Conservation (phyloP, 1,284 basidiomycete genomes). For the Malassezia restricta region DNA sequence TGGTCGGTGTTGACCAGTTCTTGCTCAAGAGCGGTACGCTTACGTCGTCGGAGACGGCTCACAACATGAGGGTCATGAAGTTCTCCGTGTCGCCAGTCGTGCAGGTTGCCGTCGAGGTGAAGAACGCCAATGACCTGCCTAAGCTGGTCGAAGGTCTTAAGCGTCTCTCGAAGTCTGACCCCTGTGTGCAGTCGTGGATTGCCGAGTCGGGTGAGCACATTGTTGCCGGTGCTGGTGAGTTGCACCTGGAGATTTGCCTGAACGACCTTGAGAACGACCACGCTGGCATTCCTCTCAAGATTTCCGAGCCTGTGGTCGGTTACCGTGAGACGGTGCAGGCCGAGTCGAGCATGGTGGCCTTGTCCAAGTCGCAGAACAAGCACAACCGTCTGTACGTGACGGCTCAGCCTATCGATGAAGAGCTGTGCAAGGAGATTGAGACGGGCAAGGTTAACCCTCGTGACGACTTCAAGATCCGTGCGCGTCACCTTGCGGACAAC, state of each 20-base stretch:
- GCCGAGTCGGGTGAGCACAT: conserved; percentile 91
- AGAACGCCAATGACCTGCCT: conserved; percentile 96
- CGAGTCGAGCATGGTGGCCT: conserved; percentile 86
- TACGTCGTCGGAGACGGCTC: conserved; percentile 92
- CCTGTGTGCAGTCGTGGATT: conserved; percentile 96
- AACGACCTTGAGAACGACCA: conserved; percentile 99
- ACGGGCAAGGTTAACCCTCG: conserved; percentile 71
- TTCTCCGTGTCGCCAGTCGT: conserved; percentile 87
- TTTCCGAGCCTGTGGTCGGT: conserved; percentile 94
- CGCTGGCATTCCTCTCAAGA: conserved; percentile 96
- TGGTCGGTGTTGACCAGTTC: conserved; percentile 99
- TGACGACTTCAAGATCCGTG: conserved; percentile 95
- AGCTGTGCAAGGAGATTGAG: conserved; percentile 87
- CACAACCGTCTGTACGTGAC: conserved; percentile 96
- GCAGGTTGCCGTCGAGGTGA: conserved; percentile 97
- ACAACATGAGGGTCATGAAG: conserved; percentile 99
- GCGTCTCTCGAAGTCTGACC: conserved; percentile 98
- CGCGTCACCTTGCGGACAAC: conserved; percentile 89
- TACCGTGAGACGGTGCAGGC: conserved; percentile 97
- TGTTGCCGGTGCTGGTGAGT: conserved; percentile 96
- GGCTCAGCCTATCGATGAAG: conserved; percentile 84
- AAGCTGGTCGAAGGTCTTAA: conserved; percentile 99
- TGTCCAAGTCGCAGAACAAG: conserved; percentile 99
- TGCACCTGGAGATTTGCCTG: conserved; percentile 98
- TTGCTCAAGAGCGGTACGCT: conserved; percentile 94